Conservation (phyloP, 2,329 filamentous ascomycete species). For the Colletotrichum euphorbiae region DNA sequence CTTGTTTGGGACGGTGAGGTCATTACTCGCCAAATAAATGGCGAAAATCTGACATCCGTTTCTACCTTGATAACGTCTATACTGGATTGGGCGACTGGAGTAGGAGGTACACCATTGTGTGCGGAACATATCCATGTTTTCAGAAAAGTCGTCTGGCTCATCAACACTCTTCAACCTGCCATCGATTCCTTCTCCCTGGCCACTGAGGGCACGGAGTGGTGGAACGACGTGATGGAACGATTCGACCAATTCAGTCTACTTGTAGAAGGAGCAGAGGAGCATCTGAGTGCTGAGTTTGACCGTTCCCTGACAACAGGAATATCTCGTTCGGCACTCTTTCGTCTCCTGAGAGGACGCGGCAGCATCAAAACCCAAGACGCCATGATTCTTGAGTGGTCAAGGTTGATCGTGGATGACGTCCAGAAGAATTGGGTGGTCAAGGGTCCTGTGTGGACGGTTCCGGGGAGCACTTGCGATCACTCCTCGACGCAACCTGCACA, state of each 20-base stretch:
- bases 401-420: constrained; percentile 59
- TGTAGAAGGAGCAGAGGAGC: constrained; percentile 22
- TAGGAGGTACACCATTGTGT: constrained; percentile 28
- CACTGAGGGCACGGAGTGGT: neutral
- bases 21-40: constrained; percentile 52
- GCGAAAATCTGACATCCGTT: constrained; percentile 49
- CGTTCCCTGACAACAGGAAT: constrained; percentile 8
- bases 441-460: constrained; percentile 50
- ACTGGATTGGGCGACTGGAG: constrained; percentile 41
- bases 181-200: constrained; percentile 39
- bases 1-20: constrained; percentile 49
- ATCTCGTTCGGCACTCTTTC: constrained; percentile 41
- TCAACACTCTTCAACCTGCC: constrained; percentile 41
- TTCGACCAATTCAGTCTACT: constrained; percentile 19
- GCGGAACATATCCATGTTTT: constrained; percentile 44
- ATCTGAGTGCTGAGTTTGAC: constrained; percentile 27
- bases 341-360: constrained; percentile 25
- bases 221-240: constrained; percentile 24
- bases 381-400: constrained; percentile 54
- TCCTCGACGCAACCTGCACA: constrained; percentile 50
- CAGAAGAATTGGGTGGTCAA: constrained; percentile 56
- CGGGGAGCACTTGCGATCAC: constrained; percentile 51
- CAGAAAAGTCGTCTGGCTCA: constrained; percentile 36
- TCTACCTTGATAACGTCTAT: constrained; percentile 40
- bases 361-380: constrained; percentile 41